These are phyloP conservation scores for Euphorbia celastroides DNA, from an alignment of 441 rosid genomes.

Conservation along the genomic window DNA sequence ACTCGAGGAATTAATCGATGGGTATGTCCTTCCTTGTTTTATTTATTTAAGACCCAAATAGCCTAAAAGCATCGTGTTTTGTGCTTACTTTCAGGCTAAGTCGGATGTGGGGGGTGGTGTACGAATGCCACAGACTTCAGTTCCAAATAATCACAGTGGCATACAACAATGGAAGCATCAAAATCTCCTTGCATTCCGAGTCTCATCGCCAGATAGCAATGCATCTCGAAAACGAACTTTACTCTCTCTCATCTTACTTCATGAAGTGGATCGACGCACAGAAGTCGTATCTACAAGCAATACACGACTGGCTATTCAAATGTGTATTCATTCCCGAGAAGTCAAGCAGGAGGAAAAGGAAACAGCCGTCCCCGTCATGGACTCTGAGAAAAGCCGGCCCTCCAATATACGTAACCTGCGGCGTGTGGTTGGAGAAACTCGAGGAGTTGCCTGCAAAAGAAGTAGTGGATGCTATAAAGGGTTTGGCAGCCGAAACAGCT, in stretches of 20 bases:
- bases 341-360: conserved; percentile 38
- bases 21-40: conserved; percentile 37
- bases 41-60: conserved; percentile 1
- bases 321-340: conserved; percentile 40
- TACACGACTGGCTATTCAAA: conserved; percentile 67
- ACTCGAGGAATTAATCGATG: conserved; percentile 87
- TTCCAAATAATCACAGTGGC: conserved; percentile 48
- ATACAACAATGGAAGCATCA: conserved; percentile 35
- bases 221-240: conserved; percentile 63
- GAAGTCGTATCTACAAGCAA: conserved; percentile 54
- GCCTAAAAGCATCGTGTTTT: not conserved
- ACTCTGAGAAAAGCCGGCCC: conserved; percentile 45
- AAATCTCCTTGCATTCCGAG: conserved; percentile 55
- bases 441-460: conserved; percentile 43
- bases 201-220: conserved; percentile 57
- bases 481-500: conserved; percentile 55
- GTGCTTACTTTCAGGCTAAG: conserved; percentile 49
- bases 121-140: conserved; percentile 84
- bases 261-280: conserved; percentile 81
- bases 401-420: conserved; percentile 70
- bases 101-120: conserved; percentile 96
- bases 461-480: conserved; percentile 53
- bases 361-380: conserved; percentile 4
- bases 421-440: conserved; percentile 64
- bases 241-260: conserved; percentile 51